Conservation (phyloP, 805 yeast species). For the Barnettozyma vustinii region DNA sequence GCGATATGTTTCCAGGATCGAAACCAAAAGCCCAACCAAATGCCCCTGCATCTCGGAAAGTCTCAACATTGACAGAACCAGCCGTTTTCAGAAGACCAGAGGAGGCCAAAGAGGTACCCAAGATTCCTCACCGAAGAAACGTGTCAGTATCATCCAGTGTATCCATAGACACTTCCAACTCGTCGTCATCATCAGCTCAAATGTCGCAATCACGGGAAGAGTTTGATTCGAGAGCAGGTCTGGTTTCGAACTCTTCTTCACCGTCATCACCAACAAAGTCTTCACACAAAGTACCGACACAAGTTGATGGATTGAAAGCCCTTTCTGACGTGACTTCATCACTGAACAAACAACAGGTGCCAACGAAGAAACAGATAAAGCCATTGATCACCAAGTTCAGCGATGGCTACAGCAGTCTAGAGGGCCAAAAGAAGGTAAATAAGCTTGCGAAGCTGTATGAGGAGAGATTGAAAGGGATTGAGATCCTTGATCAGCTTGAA, state of each 20-base stretch:
- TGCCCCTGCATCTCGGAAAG: conserved; percentile 18
- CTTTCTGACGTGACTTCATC: conserved; percentile 21
- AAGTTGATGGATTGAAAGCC: conserved; percentile 10
- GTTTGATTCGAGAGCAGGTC: neutral
- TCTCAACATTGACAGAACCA: conserved; percentile 8
- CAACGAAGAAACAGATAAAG: conserved; percentile 8
- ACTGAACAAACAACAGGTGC: conserved; percentile 15
- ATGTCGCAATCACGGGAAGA: neutral
- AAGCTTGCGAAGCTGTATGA: conserved; percentile 60
- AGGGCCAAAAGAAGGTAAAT: conserved; percentile 47
- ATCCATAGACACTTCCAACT: conserved; percentile 11
- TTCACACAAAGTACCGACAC: conserved; percentile 1
- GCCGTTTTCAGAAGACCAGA: conserved; percentile 7
- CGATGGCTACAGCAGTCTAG: conserved; percentile 28
- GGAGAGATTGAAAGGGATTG: conserved; percentile 42
- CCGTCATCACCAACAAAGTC: neutral
- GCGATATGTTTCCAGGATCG: conserved; percentile 5
- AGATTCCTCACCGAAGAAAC: conserved; percentile 9
- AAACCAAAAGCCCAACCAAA: conserved; percentile 7
- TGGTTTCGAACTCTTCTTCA: neutral
- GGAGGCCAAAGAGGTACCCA: conserved; percentile 15
- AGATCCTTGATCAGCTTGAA: conserved; percentile 14
- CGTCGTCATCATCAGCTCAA: neutral
- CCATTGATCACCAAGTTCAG: conserved; percentile 19
- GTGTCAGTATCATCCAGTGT: conserved; percentile 15